Conservation (phyloP, 768 basidiomycete genomes). For the Agaricus subrufescens region DNA sequence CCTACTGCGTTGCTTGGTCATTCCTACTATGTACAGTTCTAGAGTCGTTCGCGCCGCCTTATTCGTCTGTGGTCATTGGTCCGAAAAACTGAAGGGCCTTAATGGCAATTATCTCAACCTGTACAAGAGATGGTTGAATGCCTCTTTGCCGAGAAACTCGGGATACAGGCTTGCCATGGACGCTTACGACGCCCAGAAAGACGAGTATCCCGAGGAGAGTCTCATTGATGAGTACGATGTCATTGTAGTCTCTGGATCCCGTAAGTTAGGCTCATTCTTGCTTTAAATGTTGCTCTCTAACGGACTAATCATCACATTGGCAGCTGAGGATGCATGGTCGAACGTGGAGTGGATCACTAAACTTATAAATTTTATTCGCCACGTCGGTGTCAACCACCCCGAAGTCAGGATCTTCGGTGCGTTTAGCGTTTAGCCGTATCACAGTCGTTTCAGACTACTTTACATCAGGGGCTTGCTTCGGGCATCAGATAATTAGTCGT, state of each 20-base stretch:
- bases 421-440: background rate
- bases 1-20: background rate
- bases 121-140: conserved; percentile 41
- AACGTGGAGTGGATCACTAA: conserved; percentile 69
- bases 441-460: background rate
- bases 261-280: conserved; percentile 29
- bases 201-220: conserved; percentile 56
- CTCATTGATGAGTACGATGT: conserved; percentile 55
- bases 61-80: conserved; percentile 59
- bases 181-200: conserved; percentile 55
- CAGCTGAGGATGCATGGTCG: conserved; percentile 74
- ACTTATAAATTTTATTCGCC: conserved; percentile 52
- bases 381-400: no score
- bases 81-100: conserved; percentile 31
- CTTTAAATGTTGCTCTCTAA: no score
- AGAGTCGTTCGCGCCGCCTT: conserved; percentile 29
- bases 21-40: background rate
- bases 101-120: conserved; percentile 54
- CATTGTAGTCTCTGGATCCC: conserved; percentile 77
- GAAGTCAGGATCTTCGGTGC: conserved; percentile 44
- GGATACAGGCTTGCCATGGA: conserved; percentile 44
- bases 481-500: conserved; percentile 69
- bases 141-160: conserved; percentile 18
- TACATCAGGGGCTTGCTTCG: conserved; percentile 79
- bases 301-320: background rate